Evolutionary conservation across 495 filamentous ascomycete genomes (phyloP).

Genomic region (Penicillium macrosclerotiorum): DNA sequence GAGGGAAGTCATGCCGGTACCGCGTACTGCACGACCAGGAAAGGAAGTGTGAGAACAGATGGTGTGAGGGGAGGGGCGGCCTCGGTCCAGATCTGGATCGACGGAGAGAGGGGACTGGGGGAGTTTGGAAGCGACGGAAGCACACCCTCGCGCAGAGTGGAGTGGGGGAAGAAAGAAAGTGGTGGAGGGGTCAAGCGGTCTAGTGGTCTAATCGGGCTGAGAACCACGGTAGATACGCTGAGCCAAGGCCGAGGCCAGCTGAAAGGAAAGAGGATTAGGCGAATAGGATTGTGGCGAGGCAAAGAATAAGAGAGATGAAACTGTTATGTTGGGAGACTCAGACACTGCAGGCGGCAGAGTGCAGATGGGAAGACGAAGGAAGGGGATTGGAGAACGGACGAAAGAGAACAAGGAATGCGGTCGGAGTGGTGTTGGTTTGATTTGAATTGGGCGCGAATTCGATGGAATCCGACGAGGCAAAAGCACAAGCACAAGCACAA

Average conservation of each 20-base stretch:
- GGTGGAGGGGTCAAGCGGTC: not conserved
- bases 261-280: not conserved
- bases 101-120: constrained; percentile 4
- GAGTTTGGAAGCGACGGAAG: constrained; percentile 25
- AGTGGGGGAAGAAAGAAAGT: not conserved
- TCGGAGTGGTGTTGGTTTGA: too few relatives aligned
- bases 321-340: too few relatives aligned
- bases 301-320: not conserved
- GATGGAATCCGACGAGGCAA: too few relatives aligned
- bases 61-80: too few relatives aligned
- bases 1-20: constrained; percentile 4
- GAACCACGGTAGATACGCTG: not conserved
- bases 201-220: not conserved
- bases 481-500: too few relatives aligned
- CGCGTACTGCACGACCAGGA: not conserved
- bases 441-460: too few relatives aligned
- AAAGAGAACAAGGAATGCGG: too few relatives aligned
- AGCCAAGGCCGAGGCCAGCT: constrained; percentile 1
- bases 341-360: too few relatives aligned
- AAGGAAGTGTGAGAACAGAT: too few relatives aligned
- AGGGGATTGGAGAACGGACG: too few relatives aligned
- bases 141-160: constrained; percentile 3
- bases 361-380: too few relatives aligned
- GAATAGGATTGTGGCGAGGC: not conserved
- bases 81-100: constrained; percentile 30